phyloP scores from a whole-genome alignment of 2,329 filamentous ascomycete species.

The Calonectria naviculata region DNA sequence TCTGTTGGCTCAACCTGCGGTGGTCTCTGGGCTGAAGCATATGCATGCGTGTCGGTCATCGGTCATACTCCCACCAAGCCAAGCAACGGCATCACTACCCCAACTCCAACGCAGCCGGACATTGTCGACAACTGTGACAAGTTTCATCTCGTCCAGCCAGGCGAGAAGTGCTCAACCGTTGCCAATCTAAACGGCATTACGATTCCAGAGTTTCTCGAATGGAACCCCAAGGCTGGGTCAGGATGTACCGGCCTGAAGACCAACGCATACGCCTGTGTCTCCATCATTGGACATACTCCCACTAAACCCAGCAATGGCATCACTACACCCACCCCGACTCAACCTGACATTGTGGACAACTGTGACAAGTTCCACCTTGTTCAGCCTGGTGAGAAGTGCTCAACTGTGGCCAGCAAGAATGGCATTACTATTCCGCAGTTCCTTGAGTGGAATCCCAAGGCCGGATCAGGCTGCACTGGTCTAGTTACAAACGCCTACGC shows the following conservation, averaged over 20 bases:
- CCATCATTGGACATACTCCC: constrained; percentile 14
- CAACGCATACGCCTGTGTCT: constrained; percentile 11
- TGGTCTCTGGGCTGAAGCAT: neutral
- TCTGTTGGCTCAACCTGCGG: neutral
- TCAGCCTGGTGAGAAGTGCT: neutral
- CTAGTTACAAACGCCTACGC: neutral
- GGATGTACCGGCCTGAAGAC: constrained; percentile 1
- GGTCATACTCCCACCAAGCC: neutral
- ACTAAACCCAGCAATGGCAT: constrained; percentile 13
- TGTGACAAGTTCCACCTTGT: constrained; percentile 32
- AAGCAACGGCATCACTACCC: neutral
- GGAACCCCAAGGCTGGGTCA: constrained; percentile 17
- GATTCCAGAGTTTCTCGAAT: neutral
- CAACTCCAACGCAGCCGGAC: constrained; percentile 23
- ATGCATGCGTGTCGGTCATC: neutral
- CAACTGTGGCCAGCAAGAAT: neutral
- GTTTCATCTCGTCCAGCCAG: constrained; percentile 21
- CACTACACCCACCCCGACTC: constrained; percentile 24
- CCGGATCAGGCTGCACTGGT: neutral
- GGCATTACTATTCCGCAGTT: constrained; percentile 16
- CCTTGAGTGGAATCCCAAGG: constrained; percentile 19
- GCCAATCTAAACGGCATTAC: constrained; percentile 15
- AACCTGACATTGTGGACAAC: constrained; percentile 30
- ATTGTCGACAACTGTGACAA: constrained; percentile 33
- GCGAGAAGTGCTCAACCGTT: neutral